phyloP scores from a whole-genome alignment of 2,329 filamentous ascomycete genomes.

The Camillea tinctor region DNA sequence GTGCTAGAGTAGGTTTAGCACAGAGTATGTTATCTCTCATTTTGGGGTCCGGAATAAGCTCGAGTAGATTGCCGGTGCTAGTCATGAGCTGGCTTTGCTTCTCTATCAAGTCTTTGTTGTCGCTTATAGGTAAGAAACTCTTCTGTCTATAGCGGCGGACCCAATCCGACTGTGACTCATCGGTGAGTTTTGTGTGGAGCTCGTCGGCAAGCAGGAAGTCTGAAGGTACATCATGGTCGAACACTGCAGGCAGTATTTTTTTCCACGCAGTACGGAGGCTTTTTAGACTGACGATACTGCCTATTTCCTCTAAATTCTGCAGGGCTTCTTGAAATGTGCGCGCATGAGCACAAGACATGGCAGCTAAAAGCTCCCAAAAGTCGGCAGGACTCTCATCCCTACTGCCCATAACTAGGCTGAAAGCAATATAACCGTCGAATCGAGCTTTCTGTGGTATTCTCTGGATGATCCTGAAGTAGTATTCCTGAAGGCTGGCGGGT shows the following conservation, averaged over 20 bases:
- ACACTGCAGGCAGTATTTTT: too few relatives aligned
- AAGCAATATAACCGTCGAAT: conserved; percentile 11
- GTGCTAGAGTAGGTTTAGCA: neutral
- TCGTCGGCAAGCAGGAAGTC: too few relatives aligned
- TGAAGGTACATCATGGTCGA: too few relatives aligned
- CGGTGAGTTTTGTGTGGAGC: too few relatives aligned
- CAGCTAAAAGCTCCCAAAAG: neutral
- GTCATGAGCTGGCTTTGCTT: neutral
- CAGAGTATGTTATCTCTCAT: neutral
- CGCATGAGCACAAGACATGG: neutral
- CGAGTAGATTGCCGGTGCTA: neutral
- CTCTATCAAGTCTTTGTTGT: neutral
- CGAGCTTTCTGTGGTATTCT: conserved; percentile 6
- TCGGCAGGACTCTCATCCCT: conserved; percentile 1
- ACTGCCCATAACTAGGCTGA: neutral
- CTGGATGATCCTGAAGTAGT: conserved; percentile 12
- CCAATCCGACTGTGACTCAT: too few relatives aligned
- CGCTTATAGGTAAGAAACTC: too few relatives aligned
- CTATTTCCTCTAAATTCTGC: neutral
- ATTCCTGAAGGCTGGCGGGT: conserved; percentile 11
- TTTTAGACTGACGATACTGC: neutral
- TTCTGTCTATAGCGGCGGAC: too few relatives aligned
- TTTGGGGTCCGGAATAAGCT: neutral
- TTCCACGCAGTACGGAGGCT: too few relatives aligned
- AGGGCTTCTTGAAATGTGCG: neutral